These are phyloP conservation scores for Sclerotinia glacialis DNA, from an alignment of 2,329 filamentous ascomycete genomes.

Conservation along the genomic window DNA sequence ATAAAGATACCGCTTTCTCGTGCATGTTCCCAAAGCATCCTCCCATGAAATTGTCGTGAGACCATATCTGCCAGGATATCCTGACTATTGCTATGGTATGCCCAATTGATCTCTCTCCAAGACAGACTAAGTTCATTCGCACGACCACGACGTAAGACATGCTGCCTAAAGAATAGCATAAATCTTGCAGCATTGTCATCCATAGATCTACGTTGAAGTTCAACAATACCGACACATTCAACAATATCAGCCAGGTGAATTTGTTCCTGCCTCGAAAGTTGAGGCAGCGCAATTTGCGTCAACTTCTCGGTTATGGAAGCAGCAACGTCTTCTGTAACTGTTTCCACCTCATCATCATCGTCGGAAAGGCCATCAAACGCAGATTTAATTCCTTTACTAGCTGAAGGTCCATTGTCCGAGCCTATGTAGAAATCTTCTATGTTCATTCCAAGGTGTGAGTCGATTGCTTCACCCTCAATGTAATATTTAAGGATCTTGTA, in stretches of 20 bases:
- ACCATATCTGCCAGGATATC: slow-evolving; percentile 87
- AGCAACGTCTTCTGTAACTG: slow-evolving; percentile 70
- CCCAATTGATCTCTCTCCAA: slow-evolving; percentile 82
- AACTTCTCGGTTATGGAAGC: slow-evolving; percentile 71
- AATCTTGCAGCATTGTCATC: slow-evolving; percentile 88
- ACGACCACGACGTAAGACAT: slow-evolving; percentile 66
- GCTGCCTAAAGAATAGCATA: slow-evolving; percentile 81
- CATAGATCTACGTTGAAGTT: slow-evolving; percentile 82
- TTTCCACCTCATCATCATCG: slow-evolving; percentile 57
- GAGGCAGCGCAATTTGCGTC: slow-evolving; percentile 69
- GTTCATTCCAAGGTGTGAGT: slow-evolving; percentile 69
- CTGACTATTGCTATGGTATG: slow-evolving; percentile 79
- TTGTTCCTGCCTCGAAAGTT: slow-evolving; percentile 81
- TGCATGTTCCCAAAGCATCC: slow-evolving; percentile 80
- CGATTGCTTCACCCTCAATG: slow-evolving; percentile 74
- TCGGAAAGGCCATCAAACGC: slow-evolving; percentile 50
- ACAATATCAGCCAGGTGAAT: slow-evolving; percentile 81
- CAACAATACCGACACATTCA: slow-evolving; percentile 79
- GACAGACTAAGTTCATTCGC: slow-evolving; percentile 63
- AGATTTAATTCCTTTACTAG: slow-evolving; percentile 37
- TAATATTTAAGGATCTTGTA: slow-evolving; percentile 78
- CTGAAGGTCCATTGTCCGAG: slow-evolving; percentile 28
- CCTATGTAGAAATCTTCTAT: slow-evolving; percentile 56
- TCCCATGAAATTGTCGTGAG: slow-evolving; percentile 72
- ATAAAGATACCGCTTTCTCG: slow-evolving; percentile 88